phyloP scores from a whole-genome alignment of 2,329 filamentous ascomycete genomes.

The Chrysosporium queenslandicum region DNA sequence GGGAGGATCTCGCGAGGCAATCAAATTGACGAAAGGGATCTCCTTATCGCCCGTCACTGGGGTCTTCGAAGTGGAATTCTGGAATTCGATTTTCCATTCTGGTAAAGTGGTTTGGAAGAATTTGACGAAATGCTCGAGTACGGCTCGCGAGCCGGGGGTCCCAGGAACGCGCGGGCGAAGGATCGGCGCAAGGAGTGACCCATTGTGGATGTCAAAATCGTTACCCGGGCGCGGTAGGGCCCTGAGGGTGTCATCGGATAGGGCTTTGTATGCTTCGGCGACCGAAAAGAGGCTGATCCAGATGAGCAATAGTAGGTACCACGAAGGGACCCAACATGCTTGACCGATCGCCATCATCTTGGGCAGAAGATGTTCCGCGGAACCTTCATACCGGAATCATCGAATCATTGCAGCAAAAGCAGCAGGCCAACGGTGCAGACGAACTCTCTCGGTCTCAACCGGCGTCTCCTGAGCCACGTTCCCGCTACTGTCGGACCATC shows the following conservation, averaged over 20 bases:
- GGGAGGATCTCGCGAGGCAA: conserved; percentile 79
- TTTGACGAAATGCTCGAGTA: conserved; percentile 69
- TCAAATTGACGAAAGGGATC: conserved; percentile 77
- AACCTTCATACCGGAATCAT: conserved; percentile 11
- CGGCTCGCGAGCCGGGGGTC: conserved; percentile 61
- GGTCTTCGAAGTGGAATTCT: conserved; percentile 82
- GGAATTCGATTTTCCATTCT: conserved; percentile 67
- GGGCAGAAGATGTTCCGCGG: neutral
- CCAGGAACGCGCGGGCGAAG: conserved; percentile 81
- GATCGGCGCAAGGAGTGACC: conserved; percentile 73
- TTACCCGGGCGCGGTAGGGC: conserved; percentile 59
- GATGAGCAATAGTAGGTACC: neutral
- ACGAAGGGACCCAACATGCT: neutral
- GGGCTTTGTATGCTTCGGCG: conserved; percentile 43
- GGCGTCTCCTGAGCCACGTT: neutral
- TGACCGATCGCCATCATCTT: conserved; percentile 3
- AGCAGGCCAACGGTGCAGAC: no score
- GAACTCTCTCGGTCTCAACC: neutral
- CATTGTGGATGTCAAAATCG: conserved; percentile 69
- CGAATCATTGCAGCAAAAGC: no score
- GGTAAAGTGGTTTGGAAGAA: conserved; percentile 71
- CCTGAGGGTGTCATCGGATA: conserved; percentile 66
- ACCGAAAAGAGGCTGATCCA: conserved; percentile 21
- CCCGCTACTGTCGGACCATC: neutral
- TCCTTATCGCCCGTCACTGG: conserved; percentile 60